These are phyloP conservation scores for Zygosaccharomyces pseudobailii DNA, from an alignment of 1,139 yeast species.

Conservation along the genomic window DNA sequence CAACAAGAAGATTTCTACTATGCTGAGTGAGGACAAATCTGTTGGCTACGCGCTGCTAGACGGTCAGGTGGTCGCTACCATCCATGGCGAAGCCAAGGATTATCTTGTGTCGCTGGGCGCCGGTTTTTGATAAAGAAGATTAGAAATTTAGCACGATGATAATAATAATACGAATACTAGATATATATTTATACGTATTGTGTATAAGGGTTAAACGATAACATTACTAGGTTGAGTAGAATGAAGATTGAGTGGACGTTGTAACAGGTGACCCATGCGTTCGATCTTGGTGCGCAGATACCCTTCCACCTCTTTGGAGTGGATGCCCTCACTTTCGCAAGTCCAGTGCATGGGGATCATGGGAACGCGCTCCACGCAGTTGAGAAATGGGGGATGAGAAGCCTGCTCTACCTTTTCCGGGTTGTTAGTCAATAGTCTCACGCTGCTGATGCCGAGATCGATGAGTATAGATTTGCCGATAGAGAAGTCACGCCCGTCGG, in stretches of 20 bases:
- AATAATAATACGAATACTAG: background rate
- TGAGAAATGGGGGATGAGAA: slow-evolving; percentile 25
- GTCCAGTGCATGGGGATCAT: slow-evolving; percentile 97
- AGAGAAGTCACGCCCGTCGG: slow-evolving; percentile 89
- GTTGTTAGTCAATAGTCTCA: slow-evolving; percentile 83
- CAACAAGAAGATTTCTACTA: slow-evolving; percentile 14
- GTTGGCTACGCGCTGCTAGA: slow-evolving; percentile 29
- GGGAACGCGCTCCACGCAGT: slow-evolving; percentile 71
- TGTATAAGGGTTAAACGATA: slow-evolving; percentile 1
- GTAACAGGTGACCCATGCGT: slow-evolving; percentile 91
- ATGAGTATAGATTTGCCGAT: slow-evolving; percentile 87
- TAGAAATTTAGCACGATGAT: background rate
- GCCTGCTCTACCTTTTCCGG: slow-evolving; percentile 96
- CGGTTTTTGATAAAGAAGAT: background rate
- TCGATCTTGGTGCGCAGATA: slow-evolving; percentile 90
- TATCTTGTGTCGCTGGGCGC: slow-evolving; percentile 22
- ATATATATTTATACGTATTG: background rate
- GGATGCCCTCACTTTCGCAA: slow-evolving; percentile 58
- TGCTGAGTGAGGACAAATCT: slow-evolving; percentile 13
- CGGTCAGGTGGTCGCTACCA: slow-evolving; percentile 36
- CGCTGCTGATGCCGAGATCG: slow-evolving; percentile 71
- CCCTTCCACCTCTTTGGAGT: slow-evolving; percentile 83
- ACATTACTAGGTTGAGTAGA: slow-evolving; percentile 12
- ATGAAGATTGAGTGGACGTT: slow-evolving; percentile 47
- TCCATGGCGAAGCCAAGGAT: slow-evolving; percentile 34